Base-by-base conservation (phyloP, 331 rosid species). In the Quercus lobata region DNA sequence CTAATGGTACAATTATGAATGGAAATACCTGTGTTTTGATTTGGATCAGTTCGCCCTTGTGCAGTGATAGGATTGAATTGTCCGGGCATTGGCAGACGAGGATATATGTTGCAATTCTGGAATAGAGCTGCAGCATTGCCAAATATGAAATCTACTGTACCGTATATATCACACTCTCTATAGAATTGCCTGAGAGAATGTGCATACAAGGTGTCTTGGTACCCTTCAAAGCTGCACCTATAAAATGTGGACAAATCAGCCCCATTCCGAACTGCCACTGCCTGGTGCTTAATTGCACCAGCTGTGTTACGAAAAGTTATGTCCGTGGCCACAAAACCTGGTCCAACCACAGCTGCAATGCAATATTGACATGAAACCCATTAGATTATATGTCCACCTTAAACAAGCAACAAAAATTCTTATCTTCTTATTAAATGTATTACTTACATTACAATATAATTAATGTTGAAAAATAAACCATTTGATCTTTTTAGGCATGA, bases 51-150 rank as follows among this genome's bases (percentile, higher is more conserved):
- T 68, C 72, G 52, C 16, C 72, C 72, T 19, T 68, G 72, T 18
- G 72, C 72, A 7, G 52, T 68, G 16, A 68, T 68, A 8, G 72
- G 5, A 19, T 18, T 68, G 72, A 34, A 68, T 34, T 68, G 72
- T 19, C 53, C 72, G 2, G 8, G n/a, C 72, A 68, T 32, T 1
- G 72, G 52, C 53, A 68, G 8, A 8, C 72, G 72, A 8, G 72
- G 72, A 68, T 68, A 34, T 34, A 68, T 68, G 72, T 68, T 68
- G 52, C 72, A 68, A 24, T 68, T 68, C 27, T 68, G 72, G 27
- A 68, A 7, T 19, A 68, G 52, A 4, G 3, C 72, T 6, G 52
- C 72, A 19, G 72, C 72, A 4, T 68, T 68, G 0, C 72, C 72
- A 8, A 68, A 68, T 18, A 68, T 68, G 72, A 34, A 68, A 34